These are phyloP conservation scores for Fonsecaea erecta DNA, from an alignment of 2,329 filamentous ascomycete species.

Conservation along the genomic window DNA sequence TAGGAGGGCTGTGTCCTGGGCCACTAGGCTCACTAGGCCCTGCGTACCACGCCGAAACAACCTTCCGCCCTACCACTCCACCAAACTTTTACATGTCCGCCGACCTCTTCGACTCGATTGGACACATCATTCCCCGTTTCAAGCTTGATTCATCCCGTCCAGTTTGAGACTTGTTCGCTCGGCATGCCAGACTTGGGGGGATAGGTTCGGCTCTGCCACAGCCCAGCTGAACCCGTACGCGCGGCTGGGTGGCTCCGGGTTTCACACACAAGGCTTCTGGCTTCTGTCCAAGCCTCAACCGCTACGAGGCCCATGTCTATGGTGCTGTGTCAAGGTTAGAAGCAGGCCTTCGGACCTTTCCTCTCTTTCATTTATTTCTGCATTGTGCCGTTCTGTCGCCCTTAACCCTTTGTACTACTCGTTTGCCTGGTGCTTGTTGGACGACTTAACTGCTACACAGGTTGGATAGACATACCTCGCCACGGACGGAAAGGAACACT, in stretches of 20 bases:
- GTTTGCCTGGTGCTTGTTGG: not conserved
- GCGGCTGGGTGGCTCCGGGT: conserved; percentile 15
- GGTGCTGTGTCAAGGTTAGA: conserved; percentile 8
- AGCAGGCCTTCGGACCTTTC: conserved; percentile 8
- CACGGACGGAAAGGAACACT: not conserved
- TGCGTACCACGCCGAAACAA: not conserved
- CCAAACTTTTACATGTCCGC: not conserved
- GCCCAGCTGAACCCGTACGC: conserved; percentile 1
- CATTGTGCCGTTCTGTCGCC: not conserved
- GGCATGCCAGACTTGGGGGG: conserved; percentile 3
- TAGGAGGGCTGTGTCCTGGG: not conserved
- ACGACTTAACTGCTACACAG: conserved; percentile 1
- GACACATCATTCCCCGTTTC: conserved; percentile 12
- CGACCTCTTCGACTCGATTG: conserved; percentile 7
- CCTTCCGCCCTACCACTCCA: conserved; percentile 1
- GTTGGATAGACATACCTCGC: not conserved
- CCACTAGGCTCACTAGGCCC: no score
- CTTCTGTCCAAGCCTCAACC: conserved; percentile 11
- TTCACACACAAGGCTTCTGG: conserved; percentile 1
- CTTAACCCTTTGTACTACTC: not conserved
- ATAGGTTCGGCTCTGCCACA: conserved; percentile 14
- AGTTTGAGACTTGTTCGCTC: not conserved
- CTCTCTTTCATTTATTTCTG: conserved; percentile 3
- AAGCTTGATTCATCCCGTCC: conserved; percentile 14
- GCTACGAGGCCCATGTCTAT: not conserved